Base-by-base conservation (phyloP, 495 filamentous ascomycete genomes). In the Aspergillus asperescens region DNA sequence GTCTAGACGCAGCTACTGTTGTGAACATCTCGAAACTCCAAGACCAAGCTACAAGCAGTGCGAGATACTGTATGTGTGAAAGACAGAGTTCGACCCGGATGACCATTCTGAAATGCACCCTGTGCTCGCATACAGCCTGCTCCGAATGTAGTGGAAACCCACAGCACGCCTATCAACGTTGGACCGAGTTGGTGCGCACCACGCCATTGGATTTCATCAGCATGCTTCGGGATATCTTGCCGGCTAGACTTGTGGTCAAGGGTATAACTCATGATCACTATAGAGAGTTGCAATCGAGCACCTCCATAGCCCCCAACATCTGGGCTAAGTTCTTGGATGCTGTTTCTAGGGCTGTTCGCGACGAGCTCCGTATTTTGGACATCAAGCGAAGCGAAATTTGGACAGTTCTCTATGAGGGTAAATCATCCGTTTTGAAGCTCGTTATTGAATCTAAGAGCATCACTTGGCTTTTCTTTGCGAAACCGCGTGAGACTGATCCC, bases 51-150 rank as follows among this genome's bases (percentile, higher is more conserved):
- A 57, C 60, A 6, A 48, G 49, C 13, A 77, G 70, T 50, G 60
- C 66, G 1, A 69, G 79, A 12, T 64, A 76, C 13, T 88, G 84
- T 53, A 55, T 63, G 35, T 88, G 84, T 50, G 84, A 87, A 62
- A 73, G 77, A 19, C 69, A 72, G 40, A 62, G 62, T n/a, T 50
- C 59, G 1, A 63, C 75, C 12, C 67, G 65, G 10, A 35, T 50
- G 5, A 52, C 51, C 8, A 66, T 86, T 24, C 59, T 71, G n/a
- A 38, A 57, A 46, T 88, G 84, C 53, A 55, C 54, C 4, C 54
- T 73, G 19, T 88, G 84, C 54, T 61, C 55, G 0, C 78, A 85
- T 58, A 82, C 79, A 7, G 71, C 73, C 10, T 87, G 84, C 59
- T 57, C 63, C 1, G 67, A 67, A 20, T 86, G 83, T 52, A 73